A percentile compares a stretch with the other conserved stretches of the same genome.
Evolutionary conservation across 2,329 filamentous ascomycete genomes (phyloP).

Genomic region (Sporothrix luriei): DNA sequence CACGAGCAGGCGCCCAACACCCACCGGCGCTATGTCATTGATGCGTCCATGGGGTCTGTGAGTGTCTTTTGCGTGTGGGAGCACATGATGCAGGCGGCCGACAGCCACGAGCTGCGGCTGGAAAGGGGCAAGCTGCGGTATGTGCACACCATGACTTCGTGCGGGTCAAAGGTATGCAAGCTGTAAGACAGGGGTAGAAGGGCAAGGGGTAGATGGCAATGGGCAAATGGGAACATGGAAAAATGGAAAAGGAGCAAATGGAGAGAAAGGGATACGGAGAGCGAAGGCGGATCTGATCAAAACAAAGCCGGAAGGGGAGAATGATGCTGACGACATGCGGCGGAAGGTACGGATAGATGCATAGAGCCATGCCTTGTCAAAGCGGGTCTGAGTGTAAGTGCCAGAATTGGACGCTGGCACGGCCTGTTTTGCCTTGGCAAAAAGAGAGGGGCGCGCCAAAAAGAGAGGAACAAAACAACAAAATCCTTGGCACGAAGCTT

Average conservation of each 20-base stretch:
- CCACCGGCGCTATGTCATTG: slow-evolving; percentile 39
- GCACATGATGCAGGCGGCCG: slow-evolving; percentile 34
- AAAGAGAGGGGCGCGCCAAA: neutral
- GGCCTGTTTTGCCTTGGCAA: slow-evolving; percentile 15
- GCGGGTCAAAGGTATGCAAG: slow-evolving; percentile 29
- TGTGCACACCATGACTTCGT: slow-evolving; percentile 34
- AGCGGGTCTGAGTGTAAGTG: slow-evolving; percentile 13
- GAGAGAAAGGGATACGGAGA: neutral
- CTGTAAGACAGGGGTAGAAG: slow-evolving; percentile 9
- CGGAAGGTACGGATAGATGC: neutral
- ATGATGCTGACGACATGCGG: neutral
- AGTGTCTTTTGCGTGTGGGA: slow-evolving; percentile 37
- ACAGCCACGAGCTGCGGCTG: slow-evolving; percentile 33
- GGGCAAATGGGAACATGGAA: neutral
- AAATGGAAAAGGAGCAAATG: too few relatives aligned
- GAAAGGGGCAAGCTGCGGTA: slow-evolving; percentile 33
- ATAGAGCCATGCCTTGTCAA: neutral
- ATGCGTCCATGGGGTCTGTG: slow-evolving; percentile 38
- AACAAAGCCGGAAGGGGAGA: neutral
- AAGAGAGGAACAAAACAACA: neutral
- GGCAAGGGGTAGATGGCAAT: neutral
- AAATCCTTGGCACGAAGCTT: slow-evolving; percentile 22
- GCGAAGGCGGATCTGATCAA: neutral
- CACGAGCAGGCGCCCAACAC: slow-evolving; percentile 37
- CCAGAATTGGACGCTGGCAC: neutral